phyloP scores from a whole-genome alignment of 768 basidiomycete genomes.

The Mycena capillaripes region DNA sequence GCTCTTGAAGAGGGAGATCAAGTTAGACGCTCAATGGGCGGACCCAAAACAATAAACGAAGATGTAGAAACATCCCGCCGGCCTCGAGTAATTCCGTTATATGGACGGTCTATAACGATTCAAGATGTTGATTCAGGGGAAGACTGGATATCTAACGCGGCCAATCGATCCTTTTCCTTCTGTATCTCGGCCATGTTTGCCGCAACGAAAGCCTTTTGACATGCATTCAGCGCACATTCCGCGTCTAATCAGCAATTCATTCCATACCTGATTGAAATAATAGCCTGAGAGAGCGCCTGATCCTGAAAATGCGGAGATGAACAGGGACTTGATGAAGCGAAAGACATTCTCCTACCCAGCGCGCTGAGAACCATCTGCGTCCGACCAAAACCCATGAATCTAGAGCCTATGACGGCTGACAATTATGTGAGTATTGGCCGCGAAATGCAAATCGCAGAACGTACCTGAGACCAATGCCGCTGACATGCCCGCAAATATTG shows the following conservation, averaged over 20 bases:
- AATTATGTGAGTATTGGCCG: background rate
- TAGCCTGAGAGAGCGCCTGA: constrained; percentile 25
- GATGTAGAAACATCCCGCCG: no score
- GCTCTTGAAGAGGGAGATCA: no score
- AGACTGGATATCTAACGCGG: background rate
- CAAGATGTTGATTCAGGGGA: background rate
- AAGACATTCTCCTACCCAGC: constrained; percentile 5
- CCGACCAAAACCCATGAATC: constrained; percentile 32
- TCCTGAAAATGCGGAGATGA: background rate
- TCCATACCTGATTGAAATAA: constrained; percentile 31
- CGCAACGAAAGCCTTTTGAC: constrained; percentile 26
- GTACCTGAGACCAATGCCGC: constrained; percentile 30
- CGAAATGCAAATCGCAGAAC: background rate
- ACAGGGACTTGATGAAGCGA: background rate
- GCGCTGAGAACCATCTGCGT: constrained; percentile 31
- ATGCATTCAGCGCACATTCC: background rate
- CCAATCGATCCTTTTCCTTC: constrained; percentile 26
- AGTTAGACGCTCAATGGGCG: no score
- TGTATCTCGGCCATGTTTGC: constrained; percentile 28
- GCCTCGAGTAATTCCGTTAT: no score
- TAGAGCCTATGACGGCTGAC: constrained; percentile 31
- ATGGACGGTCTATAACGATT: background rate
- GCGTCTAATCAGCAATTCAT: background rate
- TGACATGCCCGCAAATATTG: constrained; percentile 33
- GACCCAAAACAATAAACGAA: no score